A percentile compares a stretch with the other conserved stretches of the same genome.
These are phyloP conservation scores for Melanomma pulvis-pyrius DNA, from an alignment of 495 filamentous ascomycete species.

Conservation along the genomic window DNA sequence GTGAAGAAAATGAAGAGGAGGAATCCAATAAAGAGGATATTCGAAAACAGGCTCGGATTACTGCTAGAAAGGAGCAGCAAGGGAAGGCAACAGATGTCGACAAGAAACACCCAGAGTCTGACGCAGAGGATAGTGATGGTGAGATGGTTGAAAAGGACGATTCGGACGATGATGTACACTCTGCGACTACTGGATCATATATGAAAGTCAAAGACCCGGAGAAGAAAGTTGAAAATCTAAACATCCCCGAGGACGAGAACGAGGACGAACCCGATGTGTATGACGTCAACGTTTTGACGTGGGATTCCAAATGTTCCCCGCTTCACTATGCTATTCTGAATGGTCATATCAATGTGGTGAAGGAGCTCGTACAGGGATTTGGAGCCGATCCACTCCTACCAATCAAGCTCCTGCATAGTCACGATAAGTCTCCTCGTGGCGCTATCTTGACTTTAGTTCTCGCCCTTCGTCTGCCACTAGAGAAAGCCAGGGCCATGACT, in stretches of 20 bases:
- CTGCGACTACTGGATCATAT: conserved; percentile 65
- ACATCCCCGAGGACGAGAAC: conserved; percentile 50
- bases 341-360: conserved; percentile 68
- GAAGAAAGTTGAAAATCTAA: conserved; percentile 36
- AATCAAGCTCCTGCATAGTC: conserved; percentile 59
- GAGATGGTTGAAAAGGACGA: conserved; percentile 51
- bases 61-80: conserved; percentile 22
- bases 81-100: conserved; percentile 34
- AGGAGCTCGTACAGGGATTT: conserved; percentile 69
- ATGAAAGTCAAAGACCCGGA: conserved; percentile 61
- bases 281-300: conserved; percentile 72
- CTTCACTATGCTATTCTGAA: conserved; percentile 76
- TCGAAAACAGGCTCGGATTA: conserved; percentile 45
- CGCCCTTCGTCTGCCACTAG: conserved; percentile 55
- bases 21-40: conserved; percentile 60
- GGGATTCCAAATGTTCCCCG: conserved; percentile 72
- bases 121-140: conserved; percentile 50
- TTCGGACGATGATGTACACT: conserved; percentile 41
- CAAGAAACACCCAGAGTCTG: conserved; percentile 46
- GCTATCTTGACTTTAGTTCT: conserved; percentile 70
- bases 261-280: conserved; percentile 75
- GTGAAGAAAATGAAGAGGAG: conserved; percentile 68
- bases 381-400: conserved; percentile 74
- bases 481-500: conserved; percentile 63
- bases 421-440: conserved; percentile 50